Conservation (phyloP, 805 yeast genomes). For the Ogataea kodamae region DNA sequence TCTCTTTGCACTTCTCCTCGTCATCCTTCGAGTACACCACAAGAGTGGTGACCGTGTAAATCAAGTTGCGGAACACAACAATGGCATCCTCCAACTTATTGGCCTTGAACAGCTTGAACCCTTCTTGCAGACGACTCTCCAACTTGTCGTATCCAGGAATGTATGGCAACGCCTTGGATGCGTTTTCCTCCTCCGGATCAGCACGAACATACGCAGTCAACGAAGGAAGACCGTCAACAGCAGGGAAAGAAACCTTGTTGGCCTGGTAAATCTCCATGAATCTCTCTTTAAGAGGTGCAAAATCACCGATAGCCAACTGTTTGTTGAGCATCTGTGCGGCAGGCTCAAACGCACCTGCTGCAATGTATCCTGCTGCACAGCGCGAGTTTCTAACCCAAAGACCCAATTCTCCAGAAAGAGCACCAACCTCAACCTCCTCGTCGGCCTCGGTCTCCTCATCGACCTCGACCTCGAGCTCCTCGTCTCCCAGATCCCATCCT, state of each 20-base stretch:
- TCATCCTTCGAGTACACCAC: conserved; percentile 73
- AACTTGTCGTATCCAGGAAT: conserved; percentile 72
- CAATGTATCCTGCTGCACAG: conserved; percentile 87
- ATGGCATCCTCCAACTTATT: conserved; percentile 84
- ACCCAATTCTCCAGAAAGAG: conserved; percentile 57
- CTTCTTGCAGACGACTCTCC: conserved; percentile 60
- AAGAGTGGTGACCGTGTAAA: conserved; percentile 69
- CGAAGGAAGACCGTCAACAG: conserved; percentile 71
- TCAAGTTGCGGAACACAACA: conserved; percentile 68
- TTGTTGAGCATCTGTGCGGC: conserved; percentile 91
- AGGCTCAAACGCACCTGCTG: conserved; percentile 94
- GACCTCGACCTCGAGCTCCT: conserved; percentile 63
- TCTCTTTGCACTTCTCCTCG: conserved; percentile 68
- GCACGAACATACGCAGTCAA: conserved; percentile 65
- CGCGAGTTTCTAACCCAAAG: conserved; percentile 86
- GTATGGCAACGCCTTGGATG: conserved; percentile 53
- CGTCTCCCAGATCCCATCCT: conserved; percentile 83
- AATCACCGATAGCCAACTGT: conserved; percentile 81
- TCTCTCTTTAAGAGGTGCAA: conserved; percentile 81
- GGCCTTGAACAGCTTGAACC: conserved; percentile 77
- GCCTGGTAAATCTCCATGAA: conserved; percentile 83
- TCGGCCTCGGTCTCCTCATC: conserved; percentile 37
- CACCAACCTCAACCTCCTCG: conserved; percentile 33
- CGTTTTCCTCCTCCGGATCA: conserved; percentile 54
- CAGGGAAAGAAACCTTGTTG: conserved; percentile 70